Conservation (phyloP, 164 flowering plant species). For the Taxillus chinensis region DNA sequence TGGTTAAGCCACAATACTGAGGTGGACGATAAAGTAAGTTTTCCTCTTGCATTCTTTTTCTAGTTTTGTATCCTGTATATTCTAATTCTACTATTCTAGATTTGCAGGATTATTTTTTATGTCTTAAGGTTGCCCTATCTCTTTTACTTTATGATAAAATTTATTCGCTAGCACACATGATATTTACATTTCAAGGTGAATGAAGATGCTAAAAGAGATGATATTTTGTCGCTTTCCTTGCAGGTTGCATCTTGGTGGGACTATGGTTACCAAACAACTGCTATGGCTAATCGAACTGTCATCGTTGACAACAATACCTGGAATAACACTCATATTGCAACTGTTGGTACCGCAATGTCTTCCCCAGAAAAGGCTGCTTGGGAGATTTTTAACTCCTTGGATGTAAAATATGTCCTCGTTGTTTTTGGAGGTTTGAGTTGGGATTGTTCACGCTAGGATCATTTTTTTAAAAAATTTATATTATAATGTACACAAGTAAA, state of each 20-base stretch:
- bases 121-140: too few species aligned
- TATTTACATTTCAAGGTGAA: neutral
- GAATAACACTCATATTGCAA: conserved; percentile 99
- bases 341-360: conserved; percentile 99
- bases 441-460: too few species aligned
- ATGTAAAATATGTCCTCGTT: conserved; percentile 97
- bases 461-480: too few species aligned
- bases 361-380: conserved; percentile 98
- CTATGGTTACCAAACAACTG: conserved; percentile 98
- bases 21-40: conserved; percentile 84
- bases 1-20: conserved; percentile 97
- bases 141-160: too few species aligned
- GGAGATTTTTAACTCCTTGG: conserved; percentile 94
- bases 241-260: conserved; percentile 99
- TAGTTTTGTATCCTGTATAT: neutral
- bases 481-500: too few species aligned
- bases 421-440: conserved; percentile 84
- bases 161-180: neutral
- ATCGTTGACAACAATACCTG: conserved; percentile 98
- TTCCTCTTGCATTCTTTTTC: neutral
- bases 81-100: too few species aligned
- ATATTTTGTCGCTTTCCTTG: conserved; percentile 11
- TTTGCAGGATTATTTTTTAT: too few species aligned
- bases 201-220: neutral
- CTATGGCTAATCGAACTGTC: conserved; percentile 98